Evolutionary conservation across 768 basidiomycete genomes (phyloP).

Genomic region (Naematelia aurantialba): DNA sequence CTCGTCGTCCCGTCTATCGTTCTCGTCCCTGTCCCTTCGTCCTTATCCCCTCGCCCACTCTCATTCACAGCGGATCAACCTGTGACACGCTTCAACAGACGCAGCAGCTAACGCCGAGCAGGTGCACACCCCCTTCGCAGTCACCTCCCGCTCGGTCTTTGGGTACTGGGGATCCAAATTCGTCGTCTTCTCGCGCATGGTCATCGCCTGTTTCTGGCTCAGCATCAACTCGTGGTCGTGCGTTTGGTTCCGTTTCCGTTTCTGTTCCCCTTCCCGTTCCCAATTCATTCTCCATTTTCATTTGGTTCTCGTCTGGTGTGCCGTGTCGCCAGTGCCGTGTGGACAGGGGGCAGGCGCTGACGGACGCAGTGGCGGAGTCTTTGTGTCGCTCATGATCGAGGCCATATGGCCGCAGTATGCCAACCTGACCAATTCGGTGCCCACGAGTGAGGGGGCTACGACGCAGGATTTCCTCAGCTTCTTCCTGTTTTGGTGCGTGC

Average conservation of each 20-base stretch:
- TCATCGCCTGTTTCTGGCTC: conserved; percentile 28
- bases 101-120: too few relatives aligned
- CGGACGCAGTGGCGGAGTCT: conserved; percentile 20
- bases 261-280: too few relatives aligned
- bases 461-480: conserved; percentile 24
- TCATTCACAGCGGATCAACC: too few relatives aligned
- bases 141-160: conserved; percentile 31
- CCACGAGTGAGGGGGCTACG: conserved; percentile 21
- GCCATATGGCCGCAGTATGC: conserved; percentile 37
- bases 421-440: conserved; percentile 24
- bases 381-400: conserved; percentile 25
- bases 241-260: not conserved
- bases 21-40: too few relatives aligned
- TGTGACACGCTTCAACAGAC: too few relatives aligned
- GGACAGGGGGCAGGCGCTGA: too few relatives aligned
- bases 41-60: not conserved
- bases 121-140: conserved; percentile 37
- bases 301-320: too few relatives aligned
- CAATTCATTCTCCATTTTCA: too few relatives aligned
- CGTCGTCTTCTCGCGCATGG: conserved; percentile 40
- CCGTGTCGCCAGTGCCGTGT: too few relatives aligned
- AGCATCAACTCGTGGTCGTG: conserved; percentile 12
- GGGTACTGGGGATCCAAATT: conserved; percentile 41
- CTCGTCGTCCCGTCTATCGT: too few relatives aligned
- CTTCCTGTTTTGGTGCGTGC: conserved; percentile 30